These are phyloP conservation scores for Hydnomerulius pinastri DNA, from an alignment of 768 basidiomycete species.

Conservation along the genomic window DNA sequence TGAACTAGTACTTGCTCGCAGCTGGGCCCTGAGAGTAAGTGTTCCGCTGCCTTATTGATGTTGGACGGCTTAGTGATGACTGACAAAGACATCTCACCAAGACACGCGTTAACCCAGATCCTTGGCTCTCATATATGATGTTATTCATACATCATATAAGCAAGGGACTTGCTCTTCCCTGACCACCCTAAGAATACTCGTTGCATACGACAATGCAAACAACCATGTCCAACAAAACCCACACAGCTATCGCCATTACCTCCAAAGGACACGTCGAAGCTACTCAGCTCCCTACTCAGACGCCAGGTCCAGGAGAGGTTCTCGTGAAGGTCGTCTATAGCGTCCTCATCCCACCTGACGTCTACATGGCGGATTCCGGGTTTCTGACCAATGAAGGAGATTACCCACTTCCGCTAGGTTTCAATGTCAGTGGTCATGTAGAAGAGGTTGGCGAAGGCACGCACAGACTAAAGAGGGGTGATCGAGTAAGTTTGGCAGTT, in stretches of 20 bases:
- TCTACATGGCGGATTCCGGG: slow-evolving; percentile 39
- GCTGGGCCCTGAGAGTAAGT: no score
- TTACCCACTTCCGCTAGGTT: slow-evolving; percentile 41
- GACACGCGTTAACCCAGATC: no score
- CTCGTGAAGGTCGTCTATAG: slow-evolving; percentile 43
- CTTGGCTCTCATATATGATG: no score
- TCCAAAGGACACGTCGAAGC: slow-evolving; percentile 37
- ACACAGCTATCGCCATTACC: slow-evolving; percentile 43
- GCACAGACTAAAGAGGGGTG: slow-evolving; percentile 37
- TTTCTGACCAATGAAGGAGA: slow-evolving; percentile 22
- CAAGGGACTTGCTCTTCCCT: no score
- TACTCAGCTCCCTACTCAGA: slow-evolving; percentile 37
- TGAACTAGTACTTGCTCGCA: no score
- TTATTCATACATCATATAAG: no score
- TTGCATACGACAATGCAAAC: neutral
- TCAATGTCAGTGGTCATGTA: slow-evolving; percentile 41
- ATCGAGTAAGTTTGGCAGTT: slow-evolving; percentile 33
- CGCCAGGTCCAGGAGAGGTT: slow-evolving; percentile 39
- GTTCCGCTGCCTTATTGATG: no score
- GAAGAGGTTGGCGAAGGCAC: slow-evolving; percentile 38
- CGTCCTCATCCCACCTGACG: slow-evolving; percentile 42
- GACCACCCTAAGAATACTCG: no score
- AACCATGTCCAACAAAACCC: slow-evolving; percentile 24
- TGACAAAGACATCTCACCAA: no score
- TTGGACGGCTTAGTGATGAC: no score